Conservation (phyloP, 2,329 filamentous ascomycete genomes). For the Rutstroemia sp. region DNA sequence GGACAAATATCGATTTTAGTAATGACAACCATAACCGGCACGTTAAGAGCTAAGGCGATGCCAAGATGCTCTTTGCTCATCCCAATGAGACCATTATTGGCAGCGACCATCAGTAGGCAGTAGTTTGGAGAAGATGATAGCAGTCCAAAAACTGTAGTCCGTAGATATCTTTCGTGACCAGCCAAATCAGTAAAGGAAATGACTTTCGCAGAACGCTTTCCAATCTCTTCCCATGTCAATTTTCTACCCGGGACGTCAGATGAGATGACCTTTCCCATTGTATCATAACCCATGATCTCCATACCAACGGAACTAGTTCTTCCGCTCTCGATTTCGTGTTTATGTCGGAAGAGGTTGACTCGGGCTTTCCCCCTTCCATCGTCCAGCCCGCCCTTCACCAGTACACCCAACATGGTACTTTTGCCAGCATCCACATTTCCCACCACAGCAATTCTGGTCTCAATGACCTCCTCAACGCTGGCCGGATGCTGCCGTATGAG, state of each 20-base stretch:
- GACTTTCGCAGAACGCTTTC: slow-evolving; percentile 88
- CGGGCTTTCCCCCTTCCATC: slow-evolving; percentile 90
- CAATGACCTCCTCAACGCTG: slow-evolving; percentile 79
- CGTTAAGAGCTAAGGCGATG: slow-evolving; percentile 88
- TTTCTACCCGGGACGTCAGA: slow-evolving; percentile 78
- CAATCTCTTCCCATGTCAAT: slow-evolving; percentile 96
- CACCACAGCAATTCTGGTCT: slow-evolving; percentile 93
- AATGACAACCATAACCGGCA: slow-evolving; percentile 94
- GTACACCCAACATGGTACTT: slow-evolving; percentile 88
- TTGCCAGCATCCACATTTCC: slow-evolving; percentile 98
- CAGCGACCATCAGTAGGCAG: slow-evolving; percentile 95
- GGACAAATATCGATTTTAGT: slow-evolving; percentile 99
- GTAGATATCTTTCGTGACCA: slow-evolving; percentile 89
- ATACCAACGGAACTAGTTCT: slow-evolving; percentile 94
- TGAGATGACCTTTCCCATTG: slow-evolving; percentile 71
- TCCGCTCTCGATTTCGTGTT: slow-evolving; percentile 94
- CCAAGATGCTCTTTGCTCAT: slow-evolving; percentile 99
- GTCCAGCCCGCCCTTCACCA: slow-evolving; percentile 92
- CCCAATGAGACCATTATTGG: slow-evolving; percentile 92
- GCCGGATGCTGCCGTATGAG: slow-evolving; percentile 70
- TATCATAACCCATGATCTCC: slow-evolving; percentile 98
- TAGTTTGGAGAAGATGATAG: slow-evolving; percentile 95
- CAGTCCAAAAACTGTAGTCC: slow-evolving; percentile 93
- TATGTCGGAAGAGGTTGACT: slow-evolving; percentile 93
- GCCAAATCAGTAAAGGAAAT: slow-evolving; percentile 95